phyloP scores from a whole-genome alignment of 2,329 filamentous ascomycete species.

The Colletotrichum eleusines region DNA sequence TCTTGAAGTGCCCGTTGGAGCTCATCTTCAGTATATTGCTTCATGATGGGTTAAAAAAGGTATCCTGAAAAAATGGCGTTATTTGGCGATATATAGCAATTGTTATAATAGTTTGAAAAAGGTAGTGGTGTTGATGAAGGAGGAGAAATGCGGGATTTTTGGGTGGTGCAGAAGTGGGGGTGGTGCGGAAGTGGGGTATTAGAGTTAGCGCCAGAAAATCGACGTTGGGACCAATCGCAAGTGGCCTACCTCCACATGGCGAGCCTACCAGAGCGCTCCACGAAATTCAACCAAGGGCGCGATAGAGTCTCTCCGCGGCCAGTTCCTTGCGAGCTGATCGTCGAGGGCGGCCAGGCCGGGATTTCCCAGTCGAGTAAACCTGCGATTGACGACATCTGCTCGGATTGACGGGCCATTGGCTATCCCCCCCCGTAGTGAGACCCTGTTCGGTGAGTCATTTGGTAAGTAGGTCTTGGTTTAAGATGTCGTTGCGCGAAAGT shows the following conservation, averaged over 20 bases:
- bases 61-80: too few relatives aligned
- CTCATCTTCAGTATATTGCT: too few relatives aligned
- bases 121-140: too few relatives aligned
- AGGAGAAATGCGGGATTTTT: too few relatives aligned
- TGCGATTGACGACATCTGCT: conserved; percentile 20
- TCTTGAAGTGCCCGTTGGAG: too few relatives aligned
- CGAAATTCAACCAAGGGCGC: conserved; percentile 17
- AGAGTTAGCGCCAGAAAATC: not conserved
- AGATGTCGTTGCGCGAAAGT: too few relatives aligned
- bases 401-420: conserved; percentile 21
- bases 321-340: conserved; percentile 16
- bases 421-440: not conserved
- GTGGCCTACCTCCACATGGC: not conserved
- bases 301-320: conserved; percentile 4
- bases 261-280: not conserved
- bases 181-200: too few relatives aligned
- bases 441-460: not conserved
- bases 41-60: too few relatives aligned
- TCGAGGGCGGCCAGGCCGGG: not conserved
- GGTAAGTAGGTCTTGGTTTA: not conserved
- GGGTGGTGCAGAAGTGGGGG: too few relatives aligned
- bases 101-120: too few relatives aligned
- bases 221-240: not conserved
- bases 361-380: conserved; percentile 16
- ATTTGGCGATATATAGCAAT: too few relatives aligned